Base-by-base conservation (phyloP, 352 stramenopile species). In the Pythium sp. region DNA sequence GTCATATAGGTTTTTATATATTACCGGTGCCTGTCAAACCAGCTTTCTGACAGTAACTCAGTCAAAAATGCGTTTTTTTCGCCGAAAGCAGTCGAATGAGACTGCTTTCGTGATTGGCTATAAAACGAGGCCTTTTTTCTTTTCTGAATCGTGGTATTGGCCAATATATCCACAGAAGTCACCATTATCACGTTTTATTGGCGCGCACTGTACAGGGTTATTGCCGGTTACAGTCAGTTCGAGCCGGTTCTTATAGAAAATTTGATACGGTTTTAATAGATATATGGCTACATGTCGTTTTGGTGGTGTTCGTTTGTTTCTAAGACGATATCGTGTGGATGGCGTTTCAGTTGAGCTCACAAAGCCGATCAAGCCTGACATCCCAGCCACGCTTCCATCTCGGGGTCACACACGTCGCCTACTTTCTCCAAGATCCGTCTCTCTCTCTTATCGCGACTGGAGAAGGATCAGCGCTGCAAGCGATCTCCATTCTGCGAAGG, bases 311-410 rank as follows among this genome's bases (percentile, higher is more conserved):
- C 5, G 30, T 32, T 4, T 32, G 5, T 32, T 32, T 5, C 30
- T 6, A 3, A 32, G 30, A 9, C 5, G 7, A 38, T 38, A 11
- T 38, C 32, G 32, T 5, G 7, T 7, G 8, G 5, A 9, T 38
- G 32, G 32, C 8, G 32, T 12, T 38, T 38, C 32, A 38, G 32
- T 9, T 38, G 32, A 38, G 32, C 32, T 8, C 32, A 38, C 32
- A 38, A 38, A 38, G 7, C 32, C 32, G 9, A 38, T 38, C 32
- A 46, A 46, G 18, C 26, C 11, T 71, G 66, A 30, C 75, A 85
- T 11, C 74, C 74, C 0, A 84, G 65, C 76, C 76, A 84, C 1
- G 76, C 72, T 53, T 86, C 78, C 0, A 66, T 2, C 3, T 65
- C 47, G 0, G 65, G 64, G 18, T 84, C 63, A 30, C 74, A 84